phyloP scores from a whole-genome alignment of 2,329 filamentous ascomycete genomes.

The Arthrobotrys entomopaga region DNA sequence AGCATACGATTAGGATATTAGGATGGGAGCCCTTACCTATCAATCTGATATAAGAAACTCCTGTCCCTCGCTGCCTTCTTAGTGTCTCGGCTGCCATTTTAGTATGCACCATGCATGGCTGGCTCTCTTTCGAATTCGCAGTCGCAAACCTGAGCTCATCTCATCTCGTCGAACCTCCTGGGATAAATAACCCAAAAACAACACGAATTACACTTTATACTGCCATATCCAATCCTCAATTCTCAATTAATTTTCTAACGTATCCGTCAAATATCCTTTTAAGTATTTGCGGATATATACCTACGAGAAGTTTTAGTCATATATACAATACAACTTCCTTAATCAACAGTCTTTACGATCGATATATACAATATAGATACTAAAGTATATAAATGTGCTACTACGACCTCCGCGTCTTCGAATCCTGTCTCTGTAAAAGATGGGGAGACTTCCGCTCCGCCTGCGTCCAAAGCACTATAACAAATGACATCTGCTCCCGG shows the following conservation, averaged over 20 bases:
- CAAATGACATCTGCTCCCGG: slow-evolving; percentile 3
- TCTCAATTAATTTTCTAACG: too few species aligned
- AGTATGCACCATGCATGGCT: too few species aligned
- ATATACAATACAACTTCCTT: too few species aligned
- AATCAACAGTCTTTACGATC: too few species aligned
- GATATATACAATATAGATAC: too few species aligned
- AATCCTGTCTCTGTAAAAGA: slow-evolving; percentile 19
- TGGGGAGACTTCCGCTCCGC: slow-evolving; percentile 13
- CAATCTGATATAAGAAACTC: slow-evolving; percentile 8
- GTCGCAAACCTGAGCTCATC: too few species aligned
- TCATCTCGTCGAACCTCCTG: not conserved
- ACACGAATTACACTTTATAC: slow-evolving; percentile 2
- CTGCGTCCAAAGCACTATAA: slow-evolving; percentile 15
- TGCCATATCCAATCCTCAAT: too few species aligned
- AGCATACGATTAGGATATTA: slow-evolving; percentile 11
- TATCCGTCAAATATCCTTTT: not conserved
- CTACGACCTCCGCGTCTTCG: slow-evolving; percentile 15
- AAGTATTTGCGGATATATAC: not conserved
- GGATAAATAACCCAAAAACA: not conserved
- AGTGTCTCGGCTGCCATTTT: not conserved
- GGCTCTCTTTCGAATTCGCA: too few species aligned
- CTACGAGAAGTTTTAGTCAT: not conserved
- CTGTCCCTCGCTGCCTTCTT: not conserved
- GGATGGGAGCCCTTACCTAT: not conserved
- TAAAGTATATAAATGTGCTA: slow-evolving; percentile 16